A percentile compares a stretch with the other conserved stretches of the same genome.
Evolutionary conservation across 441 rosid species (phyloP).

Genomic region (Adansonia rubrostipa): DNA sequence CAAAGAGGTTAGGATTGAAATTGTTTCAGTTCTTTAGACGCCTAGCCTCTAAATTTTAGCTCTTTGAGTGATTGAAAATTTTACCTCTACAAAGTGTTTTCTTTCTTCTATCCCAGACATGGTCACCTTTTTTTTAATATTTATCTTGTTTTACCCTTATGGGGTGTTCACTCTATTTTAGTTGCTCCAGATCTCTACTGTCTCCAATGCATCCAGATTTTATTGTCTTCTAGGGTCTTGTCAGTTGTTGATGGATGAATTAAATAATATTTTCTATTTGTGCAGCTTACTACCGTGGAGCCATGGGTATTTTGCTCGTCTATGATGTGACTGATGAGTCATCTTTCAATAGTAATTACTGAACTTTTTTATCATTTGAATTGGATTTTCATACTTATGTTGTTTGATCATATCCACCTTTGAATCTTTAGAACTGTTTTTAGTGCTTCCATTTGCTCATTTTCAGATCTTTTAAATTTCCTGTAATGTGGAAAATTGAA

Average conservation of each 20-base stretch:
- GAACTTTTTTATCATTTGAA: constrained; percentile 32
- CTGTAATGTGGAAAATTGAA: not conserved
- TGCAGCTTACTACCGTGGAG: constrained; percentile 96
- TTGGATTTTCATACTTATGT: constrained; percentile 22
- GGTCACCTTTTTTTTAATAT: not conserved
- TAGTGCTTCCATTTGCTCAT: not conserved
- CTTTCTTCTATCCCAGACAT: not conserved
- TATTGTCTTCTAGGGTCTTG: not conserved
- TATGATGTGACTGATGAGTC: constrained; percentile 96
- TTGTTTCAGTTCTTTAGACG: not conserved
- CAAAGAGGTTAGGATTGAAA: constrained; percentile 2
- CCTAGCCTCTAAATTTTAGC: not conserved
- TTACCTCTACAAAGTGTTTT: not conserved
- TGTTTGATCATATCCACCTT: constrained; percentile 22
- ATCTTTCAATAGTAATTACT: constrained; percentile 83
- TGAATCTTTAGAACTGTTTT: constrained; percentile 16
- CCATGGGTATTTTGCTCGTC: constrained; percentile 96
- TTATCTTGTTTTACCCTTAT: not conserved
- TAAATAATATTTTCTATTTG: constrained; percentile 27
- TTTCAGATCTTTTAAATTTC: not conserved
- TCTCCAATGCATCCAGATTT: not conserved
- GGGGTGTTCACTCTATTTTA: not conserved
- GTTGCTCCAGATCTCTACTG: not conserved
- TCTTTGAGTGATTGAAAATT: not conserved
- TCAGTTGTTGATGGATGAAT: not conserved